Evolutionary conservation across 257 asterid genomes (phyloP).

Genomic region (Plectranthus barbatus): DNA sequence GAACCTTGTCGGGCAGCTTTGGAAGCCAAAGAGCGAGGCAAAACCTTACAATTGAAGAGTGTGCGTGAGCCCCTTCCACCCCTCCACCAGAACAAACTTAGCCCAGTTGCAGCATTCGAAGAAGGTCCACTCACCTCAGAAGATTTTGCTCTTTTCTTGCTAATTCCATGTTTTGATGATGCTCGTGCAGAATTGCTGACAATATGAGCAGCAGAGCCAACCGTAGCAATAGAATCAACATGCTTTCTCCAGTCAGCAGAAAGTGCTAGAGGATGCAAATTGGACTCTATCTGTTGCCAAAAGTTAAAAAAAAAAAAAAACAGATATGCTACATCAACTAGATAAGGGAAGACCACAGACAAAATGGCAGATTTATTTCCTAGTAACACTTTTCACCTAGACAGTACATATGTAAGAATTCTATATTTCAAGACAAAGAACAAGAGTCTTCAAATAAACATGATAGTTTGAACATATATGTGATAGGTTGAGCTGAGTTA

Average conservation of each 20-base stretch:
- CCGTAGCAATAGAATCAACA: constrained; percentile 62
- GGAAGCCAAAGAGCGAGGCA: constrained; percentile 70
- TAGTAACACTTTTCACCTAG: background rate
- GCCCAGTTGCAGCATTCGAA: constrained; percentile 56
- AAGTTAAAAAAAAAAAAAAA: constrained; percentile 1
- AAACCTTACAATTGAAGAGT: constrained; percentile 71
- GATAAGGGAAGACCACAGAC: background rate
- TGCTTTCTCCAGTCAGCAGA: constrained; percentile 82
- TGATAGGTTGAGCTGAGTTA: too few species aligned
- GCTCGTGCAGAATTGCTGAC: constrained; percentile 46
- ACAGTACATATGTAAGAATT: background rate
- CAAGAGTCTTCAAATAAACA: too few species aligned
- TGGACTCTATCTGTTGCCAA: constrained; percentile 73
- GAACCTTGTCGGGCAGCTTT: constrained; percentile 98
- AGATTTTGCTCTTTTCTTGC: constrained; percentile 47
- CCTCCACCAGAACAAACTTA: constrained; percentile 92
- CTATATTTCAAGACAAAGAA: background rate
- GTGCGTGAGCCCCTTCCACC: constrained; percentile 79
- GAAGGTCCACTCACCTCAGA: constrained; percentile 37
- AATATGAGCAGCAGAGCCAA: constrained; percentile 76
- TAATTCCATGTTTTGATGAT: constrained; percentile 50
- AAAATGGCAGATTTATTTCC: background rate
- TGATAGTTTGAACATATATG: too few species aligned
- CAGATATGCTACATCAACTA: background rate
- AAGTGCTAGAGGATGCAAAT: constrained; percentile 66